Base-by-base conservation (phyloP, 225 moss, liverwort and hornwort species). In the Polytrichum formosum region DNA sequence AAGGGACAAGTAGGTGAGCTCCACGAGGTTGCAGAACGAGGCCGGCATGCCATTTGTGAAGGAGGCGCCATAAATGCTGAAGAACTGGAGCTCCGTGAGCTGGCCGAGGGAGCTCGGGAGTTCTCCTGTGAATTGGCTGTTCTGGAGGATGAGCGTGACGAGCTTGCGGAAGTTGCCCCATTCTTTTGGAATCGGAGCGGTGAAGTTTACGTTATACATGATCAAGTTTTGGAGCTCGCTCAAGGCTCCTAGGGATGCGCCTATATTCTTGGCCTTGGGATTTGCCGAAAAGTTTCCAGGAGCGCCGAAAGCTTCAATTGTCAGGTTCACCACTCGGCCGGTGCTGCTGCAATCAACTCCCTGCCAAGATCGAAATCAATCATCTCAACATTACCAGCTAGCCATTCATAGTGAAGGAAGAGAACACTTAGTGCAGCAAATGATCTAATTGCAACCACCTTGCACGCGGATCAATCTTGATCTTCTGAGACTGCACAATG, bases 101-200 rank as follows among this genome's bases (percentile, higher is more conserved):
- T 63, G 8, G 53, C 71, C 71, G 7, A 71, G 71, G 20, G 23
- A 25, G 61, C 18, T 13, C 0, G 71, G 71, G 0, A 71, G 2
- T 19, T 8, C 19, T n/a, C 71, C 71, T 18, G 26, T 28, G 16
- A 71, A 19, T 25, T 33, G 29, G 29, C 26, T 30, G 28, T 61
- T 26, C 6, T 71, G 0, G 23, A 71, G 58, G 6, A 26, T 20
- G 4, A 71, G 23, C 37, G 21, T 60, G 61, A 23, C 8, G 28
- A 71, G 71, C 29, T 61, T 16, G 59, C 30, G 0, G 7, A 35
- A 5, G 28, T 35, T 71, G 5, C 71, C 71, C 31, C 60, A 62
- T 46, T 71, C 54, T 37, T 21, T 7, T n/a, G 71, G 71, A 6
- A 71, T 71, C 8, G 59, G 61, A 29, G 61, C 71, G 35, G 10